phyloP scores from a whole-genome alignment of 768 basidiomycete genomes.

The Leccinum subgranulosum region DNA sequence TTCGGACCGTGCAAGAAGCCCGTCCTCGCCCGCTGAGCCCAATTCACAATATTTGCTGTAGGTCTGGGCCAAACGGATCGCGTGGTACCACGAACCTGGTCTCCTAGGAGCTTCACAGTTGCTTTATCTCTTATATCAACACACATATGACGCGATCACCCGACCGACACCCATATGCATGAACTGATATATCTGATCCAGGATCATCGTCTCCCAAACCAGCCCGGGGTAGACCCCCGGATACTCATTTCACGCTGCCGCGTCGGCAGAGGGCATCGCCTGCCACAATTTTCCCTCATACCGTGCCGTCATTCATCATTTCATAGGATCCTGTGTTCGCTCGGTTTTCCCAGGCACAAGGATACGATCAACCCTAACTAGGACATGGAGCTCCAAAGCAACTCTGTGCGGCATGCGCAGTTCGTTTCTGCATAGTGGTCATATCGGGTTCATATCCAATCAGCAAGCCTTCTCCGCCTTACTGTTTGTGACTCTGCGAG shows the following conservation, averaged over 20 bases:
- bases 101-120: neutral
- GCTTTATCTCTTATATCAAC: neutral
- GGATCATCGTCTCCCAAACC: neutral
- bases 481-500: neutral
- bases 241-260: neutral
- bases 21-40: neutral
- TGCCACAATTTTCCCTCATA: neutral
- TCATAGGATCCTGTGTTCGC: neutral
- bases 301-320: neutral
- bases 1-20: neutral
- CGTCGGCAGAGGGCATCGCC: neutral
- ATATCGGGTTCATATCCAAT: neutral
- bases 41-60: neutral
- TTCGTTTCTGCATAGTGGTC: neutral
- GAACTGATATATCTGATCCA: neutral
- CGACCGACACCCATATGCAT: neutral
- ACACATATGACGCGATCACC: neutral
- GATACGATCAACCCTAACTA: neutral
- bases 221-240: neutral
- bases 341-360: neutral
- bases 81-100: neutral
- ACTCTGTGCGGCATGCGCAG: neutral
- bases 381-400: neutral
- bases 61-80: neutral
- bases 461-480: neutral